Base-by-base conservation (phyloP, 78 protist species). In the Dictyostelium purpureum region DNA sequence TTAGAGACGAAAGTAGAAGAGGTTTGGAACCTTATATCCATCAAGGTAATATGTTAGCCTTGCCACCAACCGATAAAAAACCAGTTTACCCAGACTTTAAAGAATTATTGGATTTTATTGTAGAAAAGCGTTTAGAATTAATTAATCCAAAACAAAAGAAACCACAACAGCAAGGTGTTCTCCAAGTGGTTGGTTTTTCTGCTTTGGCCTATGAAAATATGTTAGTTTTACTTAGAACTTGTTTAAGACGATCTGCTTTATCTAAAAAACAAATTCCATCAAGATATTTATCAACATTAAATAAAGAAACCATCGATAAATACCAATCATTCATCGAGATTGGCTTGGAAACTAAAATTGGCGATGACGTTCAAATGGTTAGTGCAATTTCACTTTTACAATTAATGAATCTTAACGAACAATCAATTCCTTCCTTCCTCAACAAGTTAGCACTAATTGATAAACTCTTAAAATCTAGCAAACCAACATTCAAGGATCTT, bases 1-100 rank as follows among this genome's bases (percentile, higher is more conserved):
- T 71, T 56, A 83, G 90, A 71, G 90, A 83, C 7, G 90, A 83
- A 35, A 70, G 80, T 3, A 67, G 59, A 12, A 47, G 90, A 28
- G 90, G 90, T 0, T 83, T 83, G 69, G 90, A 71, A 43, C 90
- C 90, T 1, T 83, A 83, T 21, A 16, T 45, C 40, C 90, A 83
- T 31, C 77, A 56, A 52, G 90, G 80, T 14, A 83, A 83, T 57
- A 83, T 83, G 90, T 54, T 83, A 73, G 11, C 43, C 19, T n/a
- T n/a, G n/a, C n/a, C n/a, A n/a, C 80, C 90, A 28, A 7, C n/a
- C 28, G 76, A 79, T 14, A 16, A 73, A 4, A 43, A 21, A 28
- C 69, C 38, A 38, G 21, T 6, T 2, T 83, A 83, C 42, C 90
- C 90, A 26, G 80, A 83, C 21, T 83, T 83, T 12, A 37, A 52